phyloP scores from a whole-genome alignment of 768 basidiomycete species.

The Paxillus involutus region DNA sequence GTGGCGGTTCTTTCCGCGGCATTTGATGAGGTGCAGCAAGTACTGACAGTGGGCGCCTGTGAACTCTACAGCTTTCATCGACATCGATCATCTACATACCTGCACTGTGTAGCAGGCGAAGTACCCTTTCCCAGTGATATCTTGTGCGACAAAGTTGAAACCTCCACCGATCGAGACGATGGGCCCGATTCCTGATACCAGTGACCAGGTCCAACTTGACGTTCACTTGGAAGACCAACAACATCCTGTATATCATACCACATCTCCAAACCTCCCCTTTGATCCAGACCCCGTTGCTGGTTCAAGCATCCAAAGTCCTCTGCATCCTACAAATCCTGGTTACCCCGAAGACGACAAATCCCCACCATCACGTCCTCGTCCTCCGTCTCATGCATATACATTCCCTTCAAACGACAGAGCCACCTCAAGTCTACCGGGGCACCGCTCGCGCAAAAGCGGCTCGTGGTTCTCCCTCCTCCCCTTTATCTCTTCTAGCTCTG shows the following conservation, averaged over 20 bases:
- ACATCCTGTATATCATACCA: constrained; percentile 16
- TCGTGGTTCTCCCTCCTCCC: constrained; percentile 32
- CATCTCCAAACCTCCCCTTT: not conserved
- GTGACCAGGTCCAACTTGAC: not conserved
- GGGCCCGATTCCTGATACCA: not conserved
- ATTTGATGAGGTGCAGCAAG: too few species aligned
- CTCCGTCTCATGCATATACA: not conserved
- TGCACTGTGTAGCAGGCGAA: too few species aligned
- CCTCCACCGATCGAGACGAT: not conserved
- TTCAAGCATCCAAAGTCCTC: too few species aligned
- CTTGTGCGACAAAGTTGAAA: too few species aligned
- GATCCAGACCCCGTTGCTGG: too few species aligned
- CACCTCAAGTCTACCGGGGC: too few species aligned
- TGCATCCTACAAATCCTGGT: too few species aligned
- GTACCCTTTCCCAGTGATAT: not conserved
- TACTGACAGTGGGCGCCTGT: too few species aligned
- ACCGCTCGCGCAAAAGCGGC: not conserved
- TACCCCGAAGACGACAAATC: too few species aligned
- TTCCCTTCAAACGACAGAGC: not conserved
- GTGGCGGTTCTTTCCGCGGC: too few species aligned
- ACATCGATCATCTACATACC: too few species aligned
- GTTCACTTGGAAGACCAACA: not conserved
- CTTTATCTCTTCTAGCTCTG: constrained; percentile 25
- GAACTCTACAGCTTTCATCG: too few species aligned
- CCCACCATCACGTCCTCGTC: not conserved